Base-by-base conservation (phyloP, 306 rosid genomes). In the Hippophae gyantsensis region DNA sequence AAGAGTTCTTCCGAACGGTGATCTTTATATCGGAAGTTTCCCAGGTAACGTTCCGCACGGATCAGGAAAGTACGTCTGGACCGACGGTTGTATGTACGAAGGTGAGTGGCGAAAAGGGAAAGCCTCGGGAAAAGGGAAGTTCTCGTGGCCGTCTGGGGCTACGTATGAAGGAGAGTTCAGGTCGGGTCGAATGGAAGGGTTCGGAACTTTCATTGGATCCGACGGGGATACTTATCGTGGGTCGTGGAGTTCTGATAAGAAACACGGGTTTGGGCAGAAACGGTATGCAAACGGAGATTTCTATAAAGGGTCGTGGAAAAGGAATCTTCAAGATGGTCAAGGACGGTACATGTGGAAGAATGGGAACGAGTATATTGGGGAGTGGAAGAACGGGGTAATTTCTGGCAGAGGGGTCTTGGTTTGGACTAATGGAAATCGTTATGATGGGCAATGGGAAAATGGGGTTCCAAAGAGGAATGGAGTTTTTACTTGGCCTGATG, bases 131-230 rank as follows among this genome's bases (percentile, higher is more conserved):
- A 93, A 82, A 41, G 99, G 99, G 0, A 89, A 74, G 42, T 86
- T 93, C 79, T 93, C 97, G 0, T 93, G 97, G 99, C 95, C 99
- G 18, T 84, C 95, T 0, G 97, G 99, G 0, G 97, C 99, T 0
- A 84, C 96, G 3, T 86, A 88, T 73, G 86, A 86, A 68, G 99
- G 99, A 0, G 90, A 84, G 12, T 88, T 93, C 74, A 93, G 84
- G 74, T 84, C 82, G 50, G 99, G 99, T 61, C 75, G 95, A 43
- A 93, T 93, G 87, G 99, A 84, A 48, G 99, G 99, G 3, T 72
- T 63, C 5, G 99, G 99, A 0, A 84, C 87, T 0, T 93, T 82
- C 52, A 83, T 81, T 25, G 97, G 97, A 73, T 84, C 95, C 65
- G 89, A 86, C 9, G 90, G 99, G 0, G 95, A 86, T 60, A 75